These are phyloP conservation scores for Calonectria pseudoturangicola DNA, from an alignment of 2,329 filamentous ascomycete species.

Conservation along the genomic window DNA sequence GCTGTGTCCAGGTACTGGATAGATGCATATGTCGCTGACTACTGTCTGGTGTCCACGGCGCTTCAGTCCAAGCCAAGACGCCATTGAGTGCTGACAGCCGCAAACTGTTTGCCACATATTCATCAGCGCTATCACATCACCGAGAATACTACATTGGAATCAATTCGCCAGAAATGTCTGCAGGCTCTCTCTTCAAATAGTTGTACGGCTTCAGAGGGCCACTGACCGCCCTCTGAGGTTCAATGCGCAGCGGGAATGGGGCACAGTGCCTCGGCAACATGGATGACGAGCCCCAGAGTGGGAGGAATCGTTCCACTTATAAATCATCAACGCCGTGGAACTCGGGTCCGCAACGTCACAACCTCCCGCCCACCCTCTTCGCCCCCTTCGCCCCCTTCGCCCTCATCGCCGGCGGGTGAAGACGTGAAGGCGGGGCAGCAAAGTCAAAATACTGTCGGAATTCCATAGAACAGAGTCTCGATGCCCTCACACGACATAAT, in stretches of 20 bases:
- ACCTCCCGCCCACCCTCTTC: constrained; percentile 1
- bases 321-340: constrained; percentile 34
- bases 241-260: neutral
- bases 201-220: neutral
- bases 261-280: constrained; percentile 29
- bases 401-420: too few relatives aligned
- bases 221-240: neutral
- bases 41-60: neutral
- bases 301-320: constrained; percentile 29
- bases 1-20: neutral
- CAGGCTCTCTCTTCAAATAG: neutral
- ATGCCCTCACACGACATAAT: constrained; percentile 8
- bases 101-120: neutral
- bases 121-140: neutral
- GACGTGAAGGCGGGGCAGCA: neutral
- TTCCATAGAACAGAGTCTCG: neutral
- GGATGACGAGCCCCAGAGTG: constrained; percentile 16
- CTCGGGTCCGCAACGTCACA: constrained; percentile 15
- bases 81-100: constrained; percentile 3
- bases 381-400: neutral
- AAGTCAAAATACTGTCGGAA: constrained; percentile 12
- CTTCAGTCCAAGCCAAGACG: too few relatives aligned
- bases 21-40: constrained; percentile 22
- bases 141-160: neutral
- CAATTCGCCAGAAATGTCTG: neutral